phyloP scores from a whole-genome alignment of 2,329 filamentous ascomycete genomes.

The Xylaria sp. region DNA sequence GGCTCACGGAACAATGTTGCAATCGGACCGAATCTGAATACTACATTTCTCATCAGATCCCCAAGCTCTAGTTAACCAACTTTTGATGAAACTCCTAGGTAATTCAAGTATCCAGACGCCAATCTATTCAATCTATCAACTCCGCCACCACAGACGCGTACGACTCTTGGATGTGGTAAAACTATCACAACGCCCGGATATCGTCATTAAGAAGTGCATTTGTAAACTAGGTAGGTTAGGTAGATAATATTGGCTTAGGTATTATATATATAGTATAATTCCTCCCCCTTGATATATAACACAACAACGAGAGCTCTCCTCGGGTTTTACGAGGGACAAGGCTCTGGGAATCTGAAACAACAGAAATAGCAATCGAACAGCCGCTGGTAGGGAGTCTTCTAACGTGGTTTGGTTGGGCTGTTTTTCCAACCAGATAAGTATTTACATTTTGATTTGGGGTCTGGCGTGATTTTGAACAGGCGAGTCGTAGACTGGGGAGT shows the following conservation, averaged over 20 bases:
- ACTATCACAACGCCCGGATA: neutral
- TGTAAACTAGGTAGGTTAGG: neutral
- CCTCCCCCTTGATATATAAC: neutral
- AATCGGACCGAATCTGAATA: too few species aligned
- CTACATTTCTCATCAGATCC: too few species aligned
- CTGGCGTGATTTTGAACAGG: neutral
- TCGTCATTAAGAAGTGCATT: neutral
- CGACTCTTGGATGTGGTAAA: neutral
- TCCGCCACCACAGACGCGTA: neutral
- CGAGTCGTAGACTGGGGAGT: neutral
- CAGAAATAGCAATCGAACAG: slow-evolving; percentile 20
- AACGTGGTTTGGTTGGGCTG: slow-evolving; percentile 2
- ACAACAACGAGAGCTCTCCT: slow-evolving; percentile 7
- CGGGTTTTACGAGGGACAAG: slow-evolving; percentile 8
- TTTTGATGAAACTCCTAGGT: too few species aligned
- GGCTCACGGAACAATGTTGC: too few species aligned
- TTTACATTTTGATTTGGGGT: neutral
- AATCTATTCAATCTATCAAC: neutral
- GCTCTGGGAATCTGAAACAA: slow-evolving; percentile 13
- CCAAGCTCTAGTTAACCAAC: too few species aligned
- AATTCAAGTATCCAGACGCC: too few species aligned
- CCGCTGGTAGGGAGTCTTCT: slow-evolving; percentile 9
- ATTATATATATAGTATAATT: slow-evolving; percentile 16
- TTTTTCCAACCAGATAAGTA: neutral
- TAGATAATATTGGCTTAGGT: neutral